Conservation (phyloP, 106 monocot species). For the Dioscorea zingiberensis region DNA sequence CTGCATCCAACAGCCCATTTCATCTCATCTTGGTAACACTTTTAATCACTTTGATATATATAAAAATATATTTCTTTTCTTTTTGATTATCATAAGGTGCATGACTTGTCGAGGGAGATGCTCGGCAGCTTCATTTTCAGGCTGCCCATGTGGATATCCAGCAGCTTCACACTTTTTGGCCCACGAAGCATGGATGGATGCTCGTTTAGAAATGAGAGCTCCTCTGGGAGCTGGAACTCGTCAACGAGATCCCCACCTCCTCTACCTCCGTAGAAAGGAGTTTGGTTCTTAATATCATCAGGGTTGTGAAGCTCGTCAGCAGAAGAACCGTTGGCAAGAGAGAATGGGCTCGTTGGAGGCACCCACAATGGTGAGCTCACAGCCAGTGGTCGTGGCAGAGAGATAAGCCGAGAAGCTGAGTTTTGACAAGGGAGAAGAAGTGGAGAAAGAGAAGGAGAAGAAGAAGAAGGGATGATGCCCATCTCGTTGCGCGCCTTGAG, state of each 20-base stretch:
- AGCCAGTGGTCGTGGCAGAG: background rate
- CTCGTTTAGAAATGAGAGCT: conserved; percentile 70
- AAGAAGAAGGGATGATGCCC: conserved; percentile 34
- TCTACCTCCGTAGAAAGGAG: conserved; percentile 7
- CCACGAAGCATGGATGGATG: too few species aligned
- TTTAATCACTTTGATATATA: background rate
- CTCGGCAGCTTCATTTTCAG: too few species aligned
- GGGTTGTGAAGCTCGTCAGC: background rate
- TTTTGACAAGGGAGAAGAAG: conserved; percentile 36
- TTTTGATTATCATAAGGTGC: too few species aligned
- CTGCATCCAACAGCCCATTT: conserved; percentile 1
- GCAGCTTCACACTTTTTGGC: too few species aligned
- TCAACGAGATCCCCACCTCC: conserved; percentile 35
- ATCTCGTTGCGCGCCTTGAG: conserved; percentile 70
- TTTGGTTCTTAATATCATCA: background rate
- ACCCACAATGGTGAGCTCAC: background rate
- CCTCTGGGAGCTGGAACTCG: conserved; percentile 64
- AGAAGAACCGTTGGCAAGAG: background rate
- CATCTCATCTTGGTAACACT: conserved; percentile 5
- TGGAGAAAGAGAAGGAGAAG: conserved; percentile 13
- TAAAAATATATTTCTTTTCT: background rate
- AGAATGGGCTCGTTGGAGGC: background rate
- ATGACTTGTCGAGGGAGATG: too few species aligned
- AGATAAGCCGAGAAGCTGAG: conserved; percentile 8
- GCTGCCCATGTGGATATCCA: too few species aligned